Conservation (phyloP, 2,329 filamentous ascomycete genomes). For the Aspergillus costaricaensis region DNA sequence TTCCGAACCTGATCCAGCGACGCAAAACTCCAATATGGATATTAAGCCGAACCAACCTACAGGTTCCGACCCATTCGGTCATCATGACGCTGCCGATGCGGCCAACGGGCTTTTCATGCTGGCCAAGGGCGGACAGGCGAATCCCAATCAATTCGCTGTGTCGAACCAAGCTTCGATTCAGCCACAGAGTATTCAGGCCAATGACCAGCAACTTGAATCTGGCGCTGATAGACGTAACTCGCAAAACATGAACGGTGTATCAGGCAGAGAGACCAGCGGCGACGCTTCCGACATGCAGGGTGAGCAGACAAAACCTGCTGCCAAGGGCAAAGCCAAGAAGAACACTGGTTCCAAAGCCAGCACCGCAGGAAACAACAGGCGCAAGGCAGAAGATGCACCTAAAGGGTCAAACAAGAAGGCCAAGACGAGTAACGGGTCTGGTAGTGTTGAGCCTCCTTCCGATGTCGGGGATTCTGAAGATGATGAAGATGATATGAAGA, state of each 20-base stretch:
- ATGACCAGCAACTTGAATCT: constrained; percentile 51
- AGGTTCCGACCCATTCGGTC: constrained; percentile 70
- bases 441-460: constrained; percentile 40
- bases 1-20: constrained; percentile 42
- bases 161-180: constrained; percentile 54
- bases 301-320: constrained; percentile 63
- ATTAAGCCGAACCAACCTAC: constrained; percentile 48
- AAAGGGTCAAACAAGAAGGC: constrained; percentile 75
- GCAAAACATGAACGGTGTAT: constrained; percentile 48
- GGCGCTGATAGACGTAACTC: constrained; percentile 45
- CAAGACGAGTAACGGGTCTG: constrained; percentile 59
- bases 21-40: constrained; percentile 46
- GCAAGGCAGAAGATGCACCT: constrained; percentile 74
- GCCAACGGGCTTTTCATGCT: constrained; percentile 93
- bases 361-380: constrained; percentile 63
- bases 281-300: constrained; percentile 74
- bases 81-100: constrained; percentile 88
- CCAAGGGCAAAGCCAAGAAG: constrained; percentile 71
- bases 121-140: constrained; percentile 64
- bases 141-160: constrained; percentile 57
- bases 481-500: constrained; percentile 48
- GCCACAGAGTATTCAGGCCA: constrained; percentile 54
- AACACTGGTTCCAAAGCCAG: constrained; percentile 52
- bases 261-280: constrained; percentile 67
- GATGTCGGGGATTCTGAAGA: constrained; percentile 57